phyloP scores from a whole-genome alignment of 2,329 filamentous ascomycete species.

The Dothiorella sarmentorum region DNA sequence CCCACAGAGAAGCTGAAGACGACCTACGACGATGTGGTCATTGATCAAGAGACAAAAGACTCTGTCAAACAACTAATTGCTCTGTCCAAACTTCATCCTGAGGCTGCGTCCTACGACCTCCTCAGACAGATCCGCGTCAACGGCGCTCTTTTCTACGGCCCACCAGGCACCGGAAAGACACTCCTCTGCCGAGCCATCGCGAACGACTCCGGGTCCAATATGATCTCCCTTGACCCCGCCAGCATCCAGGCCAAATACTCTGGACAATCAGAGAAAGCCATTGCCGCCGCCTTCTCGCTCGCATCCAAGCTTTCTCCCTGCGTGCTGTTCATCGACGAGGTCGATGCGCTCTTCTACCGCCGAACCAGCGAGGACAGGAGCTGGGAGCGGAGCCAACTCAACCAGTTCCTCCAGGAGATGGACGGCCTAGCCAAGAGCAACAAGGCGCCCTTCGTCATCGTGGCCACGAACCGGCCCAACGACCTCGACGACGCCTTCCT shows the following conservation, averaged over 20 bases:
- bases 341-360: neutral
- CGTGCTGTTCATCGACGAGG: conserved; percentile 27
- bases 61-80: neutral
- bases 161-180: conserved; percentile 27
- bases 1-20: neutral
- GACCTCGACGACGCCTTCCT: conserved; percentile 11
- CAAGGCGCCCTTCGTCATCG: neutral
- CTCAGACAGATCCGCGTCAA: neutral
- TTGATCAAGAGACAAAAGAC: neutral
- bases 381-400: neutral
- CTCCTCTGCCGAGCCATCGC: neutral
- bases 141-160: conserved; percentile 8
- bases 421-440: neutral
- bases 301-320: conserved; percentile 26
- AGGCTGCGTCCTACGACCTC: neutral
- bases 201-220: neutral
- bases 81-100: neutral
- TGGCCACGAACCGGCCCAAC: conserved; percentile 3
- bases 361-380: neutral
- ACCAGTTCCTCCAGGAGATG: conserved; percentile 9
- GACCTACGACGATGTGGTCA: neutral
- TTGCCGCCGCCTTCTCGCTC: conserved; percentile 28
- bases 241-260: neutral
- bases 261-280: conserved; percentile 6
- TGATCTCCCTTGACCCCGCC: neutral